Evolutionary conservation across 2,329 filamentous ascomycete species (phyloP).

Genomic region (Clarireedia hainanense): DNA sequence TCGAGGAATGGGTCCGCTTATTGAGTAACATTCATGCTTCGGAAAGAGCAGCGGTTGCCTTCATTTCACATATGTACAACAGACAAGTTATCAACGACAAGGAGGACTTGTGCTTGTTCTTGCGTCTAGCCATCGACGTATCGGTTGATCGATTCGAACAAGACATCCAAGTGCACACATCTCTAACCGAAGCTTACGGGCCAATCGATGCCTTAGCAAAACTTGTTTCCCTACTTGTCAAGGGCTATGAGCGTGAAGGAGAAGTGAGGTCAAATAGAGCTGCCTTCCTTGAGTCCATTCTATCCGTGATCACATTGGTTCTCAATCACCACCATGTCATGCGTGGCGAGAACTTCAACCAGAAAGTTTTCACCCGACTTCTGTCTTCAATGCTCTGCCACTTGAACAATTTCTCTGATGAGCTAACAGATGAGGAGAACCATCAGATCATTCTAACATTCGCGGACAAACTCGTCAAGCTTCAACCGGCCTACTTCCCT

Average conservation of each 20-base stretch:
- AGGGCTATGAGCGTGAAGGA: conserved; percentile 54
- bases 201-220: conserved; percentile 75
- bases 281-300: conserved; percentile 66
- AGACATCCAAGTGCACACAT: conserved; percentile 51
- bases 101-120: conserved; percentile 72
- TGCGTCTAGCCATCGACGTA: conserved; percentile 72
- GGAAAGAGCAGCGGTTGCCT: conserved; percentile 63
- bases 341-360: conserved; percentile 73
- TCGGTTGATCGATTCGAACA: conserved; percentile 74
- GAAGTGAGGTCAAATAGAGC: conserved; percentile 56
- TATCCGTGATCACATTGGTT: conserved; percentile 71
- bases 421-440: conserved; percentile 53
- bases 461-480: conserved; percentile 59
- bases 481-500: conserved; percentile 72
- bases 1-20: conserved; percentile 89
- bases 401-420: conserved; percentile 50
- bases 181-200: conserved; percentile 46
- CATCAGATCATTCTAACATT: conserved; percentile 65
- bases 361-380: conserved; percentile 84
- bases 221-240: conserved; percentile 68
- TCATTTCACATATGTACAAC: conserved; percentile 76
- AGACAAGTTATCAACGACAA: conserved; percentile 63
- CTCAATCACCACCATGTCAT: conserved; percentile 80
- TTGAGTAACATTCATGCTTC: conserved; percentile 69
- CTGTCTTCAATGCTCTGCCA: conserved; percentile 79